Conservation (phyloP, 352 stramenopile genomes). For the Phytophthora ohioensis region DNA sequence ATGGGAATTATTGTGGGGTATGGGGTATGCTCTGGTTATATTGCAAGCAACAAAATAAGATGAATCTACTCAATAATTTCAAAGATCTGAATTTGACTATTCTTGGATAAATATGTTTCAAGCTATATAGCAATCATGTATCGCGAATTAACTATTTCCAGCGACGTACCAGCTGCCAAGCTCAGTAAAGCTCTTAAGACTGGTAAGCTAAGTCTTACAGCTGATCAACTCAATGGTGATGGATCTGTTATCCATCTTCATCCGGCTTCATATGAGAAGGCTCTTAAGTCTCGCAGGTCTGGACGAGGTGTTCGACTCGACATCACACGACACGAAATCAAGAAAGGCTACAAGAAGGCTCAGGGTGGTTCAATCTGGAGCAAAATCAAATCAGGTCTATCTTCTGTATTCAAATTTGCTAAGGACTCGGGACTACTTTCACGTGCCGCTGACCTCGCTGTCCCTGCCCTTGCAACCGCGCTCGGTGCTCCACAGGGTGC, state of each 20-base stretch:
- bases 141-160: constrained; percentile 21
- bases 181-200: not conserved
- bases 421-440: no score
- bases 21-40: constrained; percentile 25
- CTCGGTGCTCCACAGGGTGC: no score
- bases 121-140: constrained; percentile 24
- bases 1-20: constrained; percentile 18
- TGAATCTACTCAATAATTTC: no score
- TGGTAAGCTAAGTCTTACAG: not conserved
- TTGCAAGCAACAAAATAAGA: constrained; percentile 14
- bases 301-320: not conserved
- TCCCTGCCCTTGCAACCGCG: no score
- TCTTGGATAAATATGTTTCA: constrained; percentile 12
- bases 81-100: constrained; percentile 33
- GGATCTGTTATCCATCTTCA: constrained; percentile 20
- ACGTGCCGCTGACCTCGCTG: no score
- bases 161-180: not conserved
- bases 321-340: constrained; percentile 6
- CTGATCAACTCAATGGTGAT: constrained; percentile 6
- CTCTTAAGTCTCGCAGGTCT: constrained; percentile 8
- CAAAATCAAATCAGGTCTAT: no score
- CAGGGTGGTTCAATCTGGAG: constrained; percentile 24
- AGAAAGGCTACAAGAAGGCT: constrained; percentile 14
- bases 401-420: no score
- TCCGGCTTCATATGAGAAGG: constrained; percentile 19